Conservation (phyloP, 192 early-diverging fungal genomes). For the Backusella australiensis region DNA sequence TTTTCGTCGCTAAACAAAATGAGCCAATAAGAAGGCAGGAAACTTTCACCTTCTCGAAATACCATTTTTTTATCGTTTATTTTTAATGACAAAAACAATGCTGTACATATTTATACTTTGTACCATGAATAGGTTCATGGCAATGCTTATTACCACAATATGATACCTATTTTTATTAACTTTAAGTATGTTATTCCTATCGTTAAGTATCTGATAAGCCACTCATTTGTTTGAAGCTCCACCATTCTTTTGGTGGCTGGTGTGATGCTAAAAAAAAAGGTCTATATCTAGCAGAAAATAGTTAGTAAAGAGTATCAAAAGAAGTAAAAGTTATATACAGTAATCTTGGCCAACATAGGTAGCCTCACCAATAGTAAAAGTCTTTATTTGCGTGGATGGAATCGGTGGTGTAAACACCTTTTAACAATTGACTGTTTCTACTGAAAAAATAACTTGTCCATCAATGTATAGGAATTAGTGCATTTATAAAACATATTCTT, state of each 20-base stretch:
- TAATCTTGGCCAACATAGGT: not conserved
- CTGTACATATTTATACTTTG: not conserved
- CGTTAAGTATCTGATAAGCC: not conserved
- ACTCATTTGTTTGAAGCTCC: slow-evolving; percentile 1
- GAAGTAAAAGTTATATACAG: not conserved
- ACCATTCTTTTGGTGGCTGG: not conserved
- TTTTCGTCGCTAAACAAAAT: not conserved
- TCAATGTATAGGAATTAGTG: not conserved
- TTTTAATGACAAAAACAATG: not conserved
- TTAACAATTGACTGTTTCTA: not conserved
- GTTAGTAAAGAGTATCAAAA: not conserved
- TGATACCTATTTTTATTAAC: not conserved
- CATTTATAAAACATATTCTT: not conserved
- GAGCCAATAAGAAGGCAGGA: not conserved
- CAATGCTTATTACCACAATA: not conserved
- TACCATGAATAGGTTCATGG: not conserved
- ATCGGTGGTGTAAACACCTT: not conserved
- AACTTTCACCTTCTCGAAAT: not conserved
- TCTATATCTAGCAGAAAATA: not conserved
- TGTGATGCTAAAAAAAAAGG: not conserved
- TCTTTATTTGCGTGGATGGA: not conserved
- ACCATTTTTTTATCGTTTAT: not conserved
- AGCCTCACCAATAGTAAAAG: not conserved
- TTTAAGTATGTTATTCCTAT: not conserved
- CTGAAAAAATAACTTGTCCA: not conserved